Conservation (phyloP, 768 basidiomycete genomes). For the Postia placenta region DNA sequence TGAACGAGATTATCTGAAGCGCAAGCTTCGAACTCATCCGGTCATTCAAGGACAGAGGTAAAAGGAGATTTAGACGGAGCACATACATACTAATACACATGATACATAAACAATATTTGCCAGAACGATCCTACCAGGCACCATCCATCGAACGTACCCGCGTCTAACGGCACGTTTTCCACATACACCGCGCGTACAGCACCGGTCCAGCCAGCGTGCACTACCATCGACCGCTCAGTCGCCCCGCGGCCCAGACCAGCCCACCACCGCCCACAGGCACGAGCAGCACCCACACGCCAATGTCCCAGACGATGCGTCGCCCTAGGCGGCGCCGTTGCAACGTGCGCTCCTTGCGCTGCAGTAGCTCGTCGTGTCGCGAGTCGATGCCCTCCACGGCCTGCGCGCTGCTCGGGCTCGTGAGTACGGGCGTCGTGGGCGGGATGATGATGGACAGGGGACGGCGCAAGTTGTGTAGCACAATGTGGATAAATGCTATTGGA, state of each 20-base stretch:
- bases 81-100: too few relatives aligned
- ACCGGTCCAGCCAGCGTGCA: too few relatives aligned
- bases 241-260: conserved; percentile 51
- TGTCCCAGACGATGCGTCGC: conserved; percentile 74
- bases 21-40: too few relatives aligned
- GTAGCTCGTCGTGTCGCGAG: conserved; percentile 55
- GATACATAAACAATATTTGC: too few relatives aligned
- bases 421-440: conserved; percentile 35
- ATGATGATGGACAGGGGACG: conserved; percentile 81
- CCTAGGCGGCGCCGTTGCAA: conserved; percentile 71
- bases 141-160: too few relatives aligned
- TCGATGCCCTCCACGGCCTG: conserved; percentile 20
- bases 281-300: conserved; percentile 74
- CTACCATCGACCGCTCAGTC: conserved; percentile 49
- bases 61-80: too few relatives aligned
- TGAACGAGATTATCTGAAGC: too few relatives aligned
- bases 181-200: too few relatives aligned
- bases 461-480: conserved; percentile 78
- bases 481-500: conserved; percentile 60
- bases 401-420: conserved; percentile 14
- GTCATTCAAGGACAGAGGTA: too few relatives aligned
- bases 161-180: too few relatives aligned
- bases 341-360: conserved; percentile 81
- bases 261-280: conserved; percentile 53
- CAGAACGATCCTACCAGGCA: too few relatives aligned